Evolutionary conservation across 1,284 basidiomycete genomes (phyloP).

Genomic region (Sanguinoderma infundibulare): DNA sequence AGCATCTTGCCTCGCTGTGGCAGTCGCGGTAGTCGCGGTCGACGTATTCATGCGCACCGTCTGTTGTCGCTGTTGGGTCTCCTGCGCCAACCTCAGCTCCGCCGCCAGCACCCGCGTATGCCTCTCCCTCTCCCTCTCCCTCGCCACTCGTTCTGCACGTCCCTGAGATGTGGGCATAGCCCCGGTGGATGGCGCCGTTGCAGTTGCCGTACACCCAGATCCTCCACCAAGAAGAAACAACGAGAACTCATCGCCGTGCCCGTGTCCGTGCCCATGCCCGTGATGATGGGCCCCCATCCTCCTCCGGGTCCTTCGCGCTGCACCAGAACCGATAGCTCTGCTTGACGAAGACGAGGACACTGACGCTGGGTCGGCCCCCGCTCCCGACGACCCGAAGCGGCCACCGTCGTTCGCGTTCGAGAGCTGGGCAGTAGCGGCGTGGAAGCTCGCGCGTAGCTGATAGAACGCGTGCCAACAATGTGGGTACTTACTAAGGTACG

Average conservation of each 20-base stretch:
- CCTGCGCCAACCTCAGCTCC: constrained; percentile 16
- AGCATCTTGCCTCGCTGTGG: background rate
- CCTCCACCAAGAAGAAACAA: background rate
- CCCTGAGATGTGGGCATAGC: constrained; percentile 11
- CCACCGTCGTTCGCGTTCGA: constrained; percentile 13
- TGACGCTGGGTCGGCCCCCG: constrained; percentile 5
- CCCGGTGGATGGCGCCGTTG: background rate
- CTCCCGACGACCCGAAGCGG: constrained; percentile 1
- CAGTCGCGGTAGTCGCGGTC: background rate
- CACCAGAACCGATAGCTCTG: constrained; percentile 76
- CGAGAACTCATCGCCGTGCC: constrained; percentile 3
- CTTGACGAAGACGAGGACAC: constrained; percentile 3
- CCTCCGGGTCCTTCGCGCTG: constrained; percentile 75
- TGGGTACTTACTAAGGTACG: constrained; percentile 97
- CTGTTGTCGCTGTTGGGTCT: constrained; percentile 2
- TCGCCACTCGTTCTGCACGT: constrained; percentile 31
- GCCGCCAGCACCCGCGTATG: constrained; percentile 22
- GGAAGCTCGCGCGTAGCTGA: constrained; percentile 75
- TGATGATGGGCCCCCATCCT: constrained; percentile 45
- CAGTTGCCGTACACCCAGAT: background rate
- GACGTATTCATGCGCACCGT: background rate
- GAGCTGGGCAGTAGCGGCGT: constrained; percentile 63
- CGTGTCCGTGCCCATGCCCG: constrained; percentile 17
- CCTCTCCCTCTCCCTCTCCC: constrained; percentile 33
- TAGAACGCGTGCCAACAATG: constrained; percentile 98